These are phyloP conservation scores for Atkinsonella hypoxylon DNA, from an alignment of 2,329 filamentous ascomycete species.

Conservation along the genomic window DNA sequence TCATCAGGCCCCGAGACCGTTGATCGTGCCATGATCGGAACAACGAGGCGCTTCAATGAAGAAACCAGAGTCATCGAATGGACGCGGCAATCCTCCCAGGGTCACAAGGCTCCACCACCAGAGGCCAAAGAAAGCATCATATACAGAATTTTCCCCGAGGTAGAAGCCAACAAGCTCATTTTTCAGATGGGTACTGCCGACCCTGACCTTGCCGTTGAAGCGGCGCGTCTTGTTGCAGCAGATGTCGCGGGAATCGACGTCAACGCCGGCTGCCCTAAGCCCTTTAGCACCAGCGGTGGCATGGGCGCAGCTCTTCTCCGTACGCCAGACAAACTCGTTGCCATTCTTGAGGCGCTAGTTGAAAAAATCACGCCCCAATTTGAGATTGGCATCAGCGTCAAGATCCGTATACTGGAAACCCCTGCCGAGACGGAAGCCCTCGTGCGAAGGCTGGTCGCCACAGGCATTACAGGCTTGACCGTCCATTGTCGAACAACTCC, in stretches of 20 bases:
- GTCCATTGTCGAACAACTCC: slow-evolving; percentile 93
- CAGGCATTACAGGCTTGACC: slow-evolving; percentile 84
- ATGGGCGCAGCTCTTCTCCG: slow-evolving; percentile 90
- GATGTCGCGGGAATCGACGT: slow-evolving; percentile 94
- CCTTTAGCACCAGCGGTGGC: slow-evolving; percentile 83
- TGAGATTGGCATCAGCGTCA: slow-evolving; percentile 90
- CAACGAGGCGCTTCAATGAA: slow-evolving; percentile 64
- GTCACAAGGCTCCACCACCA: slow-evolving; percentile 42
- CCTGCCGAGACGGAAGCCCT: slow-evolving; percentile 63
- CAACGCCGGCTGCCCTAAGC: slow-evolving; percentile 96
- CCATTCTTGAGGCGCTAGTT: slow-evolving; percentile 76
- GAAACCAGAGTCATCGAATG: slow-evolving; percentile 75
- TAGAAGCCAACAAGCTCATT: slow-evolving; percentile 64
- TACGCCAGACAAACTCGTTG: slow-evolving; percentile 71
- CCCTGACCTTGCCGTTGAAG: slow-evolving; percentile 70
- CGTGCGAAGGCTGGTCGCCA: slow-evolving; percentile 66
- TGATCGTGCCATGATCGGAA: slow-evolving; percentile 83
- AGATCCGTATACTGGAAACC: slow-evolving; percentile 79
- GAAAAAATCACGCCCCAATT: slow-evolving; percentile 63
- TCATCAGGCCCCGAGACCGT: slow-evolving; percentile 78
- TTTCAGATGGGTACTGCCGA: slow-evolving; percentile 88
- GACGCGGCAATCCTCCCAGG: slow-evolving; percentile 62
- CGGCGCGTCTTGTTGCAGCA: slow-evolving; percentile 69
- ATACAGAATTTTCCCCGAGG: slow-evolving; percentile 68
- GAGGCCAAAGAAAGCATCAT: slow-evolving; percentile 57